Evolutionary conservation across 495 filamentous ascomycete species (phyloP), one percentile per base, ranked within the genome.

Genomic region (Annulohypoxylon maeteangense): DNA sequence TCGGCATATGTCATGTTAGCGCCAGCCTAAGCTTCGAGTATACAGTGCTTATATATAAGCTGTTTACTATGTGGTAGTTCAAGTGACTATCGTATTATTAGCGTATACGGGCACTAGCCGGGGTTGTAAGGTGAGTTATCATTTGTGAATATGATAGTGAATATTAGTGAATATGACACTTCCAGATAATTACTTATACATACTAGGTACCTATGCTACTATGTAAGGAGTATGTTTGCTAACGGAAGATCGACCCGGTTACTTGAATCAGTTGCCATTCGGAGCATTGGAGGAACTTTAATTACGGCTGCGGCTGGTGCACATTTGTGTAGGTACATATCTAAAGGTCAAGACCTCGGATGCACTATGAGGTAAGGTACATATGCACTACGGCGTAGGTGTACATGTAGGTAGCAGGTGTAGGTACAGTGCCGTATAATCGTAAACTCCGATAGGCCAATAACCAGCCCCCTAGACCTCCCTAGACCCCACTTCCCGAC

Each of bases 1-100:
- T 31, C 67, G 55, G 61, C 62, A 70, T 50, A 70, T 65, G 57
- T 40, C 56, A 51, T 64, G 32, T 7, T 65, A 66, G 62, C 40
- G 42, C 34, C 27, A 61, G 40, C 23, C 61, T 62, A 62, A 32
- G 7, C 7, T 12, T 3, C n/a, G 5, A 11, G 16, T 54, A 54
- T 54, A 51, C 47, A 36, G 32, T 57, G 18, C 32, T 32, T 2
- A 54, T 29, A 23, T 25, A 12, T 40, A 40, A 1, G 12, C 32
- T 14, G 31, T 57, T 18, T 23, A 40, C 20, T 40, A 40, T 36
- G 16, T 36, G 6, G 51, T 34, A 51, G 8, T 27, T 11, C 23
- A 12, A 54, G 31, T 14, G 8, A 40, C 20, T 40, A 58, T 66
- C 16, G 22, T 59, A 58, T 40, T 32, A 27, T 12, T 56, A 55